phyloP scores from a whole-genome alignment of 345 rosid species.

The Hypericum perforatum region DNA sequence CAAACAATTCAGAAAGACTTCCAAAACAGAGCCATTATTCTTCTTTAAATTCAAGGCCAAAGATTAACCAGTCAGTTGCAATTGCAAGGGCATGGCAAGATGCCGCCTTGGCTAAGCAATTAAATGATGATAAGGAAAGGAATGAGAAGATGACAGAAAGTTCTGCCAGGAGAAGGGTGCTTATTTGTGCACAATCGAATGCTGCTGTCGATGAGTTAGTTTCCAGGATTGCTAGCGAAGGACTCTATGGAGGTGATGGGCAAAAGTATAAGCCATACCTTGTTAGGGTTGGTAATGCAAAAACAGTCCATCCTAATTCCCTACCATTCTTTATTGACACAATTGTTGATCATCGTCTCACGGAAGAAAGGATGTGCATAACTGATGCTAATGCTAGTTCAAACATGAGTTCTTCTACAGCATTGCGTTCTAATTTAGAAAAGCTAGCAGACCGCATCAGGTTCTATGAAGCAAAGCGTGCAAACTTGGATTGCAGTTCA shows the following conservation, averaged over 20 bases:
- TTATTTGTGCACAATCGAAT: slow-evolving; percentile 94
- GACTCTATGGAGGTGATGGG: slow-evolving; percentile 82
- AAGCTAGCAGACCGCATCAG: slow-evolving; percentile 71
- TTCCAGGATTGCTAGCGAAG: slow-evolving; percentile 64
- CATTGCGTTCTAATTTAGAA: slow-evolving; percentile 66
- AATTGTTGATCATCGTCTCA: slow-evolving; percentile 81
- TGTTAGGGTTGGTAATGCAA: slow-evolving; percentile 92
- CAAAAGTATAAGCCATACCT: slow-evolving; percentile 84
- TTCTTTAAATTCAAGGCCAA: slow-evolving; percentile 34
- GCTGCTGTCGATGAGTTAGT: slow-evolving; percentile 99
- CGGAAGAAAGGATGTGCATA: slow-evolving; percentile 50
- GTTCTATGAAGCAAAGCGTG: slow-evolving; percentile 78
- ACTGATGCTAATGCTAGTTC: slow-evolving; percentile 33
- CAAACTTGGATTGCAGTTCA: slow-evolving; percentile 56
- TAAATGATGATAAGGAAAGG: slow-evolving; percentile 43
- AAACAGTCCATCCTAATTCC: slow-evolving; percentile 78
- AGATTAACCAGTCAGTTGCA: slow-evolving; percentile 57
- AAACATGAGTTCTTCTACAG: slow-evolving; percentile 35
- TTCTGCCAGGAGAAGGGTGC: slow-evolving; percentile 61
- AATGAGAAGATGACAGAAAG: slow-evolving; percentile 34
- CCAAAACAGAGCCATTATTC: slow-evolving; percentile 32
- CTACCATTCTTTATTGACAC: slow-evolving; percentile 79
- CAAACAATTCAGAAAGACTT: slow-evolving; percentile 23
- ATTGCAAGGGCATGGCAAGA: slow-evolving; percentile 91
- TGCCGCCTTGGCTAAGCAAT: slow-evolving; percentile 85